A percentile compares a stretch with the other conserved stretches of the same genome.
Conservation (phyloP, 352 stramenopile genomes). For the Globisporangium lucens region DNA sequence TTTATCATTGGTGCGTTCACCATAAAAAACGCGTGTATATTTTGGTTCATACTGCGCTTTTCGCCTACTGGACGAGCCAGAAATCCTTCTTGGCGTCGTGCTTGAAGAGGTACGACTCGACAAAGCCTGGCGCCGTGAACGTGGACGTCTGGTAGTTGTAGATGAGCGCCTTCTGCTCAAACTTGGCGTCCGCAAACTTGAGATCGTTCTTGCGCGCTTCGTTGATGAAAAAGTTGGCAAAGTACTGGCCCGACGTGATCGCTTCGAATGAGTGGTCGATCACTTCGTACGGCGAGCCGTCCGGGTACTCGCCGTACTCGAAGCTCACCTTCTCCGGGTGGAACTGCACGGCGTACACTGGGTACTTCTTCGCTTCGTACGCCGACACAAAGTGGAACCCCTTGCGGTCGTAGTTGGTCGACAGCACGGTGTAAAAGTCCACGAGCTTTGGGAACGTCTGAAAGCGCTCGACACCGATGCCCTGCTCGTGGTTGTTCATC, state of each 20-base stretch:
- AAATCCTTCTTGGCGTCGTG: neutral
- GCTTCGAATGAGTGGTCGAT: neutral
- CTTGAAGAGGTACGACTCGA: neutral
- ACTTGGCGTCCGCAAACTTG: neutral
- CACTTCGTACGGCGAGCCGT: neutral
- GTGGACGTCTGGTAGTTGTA: neutral
- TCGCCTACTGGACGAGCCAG: neutral
- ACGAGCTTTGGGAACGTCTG: neutral
- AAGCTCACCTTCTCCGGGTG: neutral
- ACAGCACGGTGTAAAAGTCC: neutral
- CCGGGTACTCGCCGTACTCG: neutral
- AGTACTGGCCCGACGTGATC: neutral
- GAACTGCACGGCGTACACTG: neutral
- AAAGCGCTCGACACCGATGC: neutral
- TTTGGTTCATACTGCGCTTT: neutral
- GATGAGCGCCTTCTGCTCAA: neutral
- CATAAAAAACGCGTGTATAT: neutral
- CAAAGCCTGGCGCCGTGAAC: neutral
- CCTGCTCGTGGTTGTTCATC: neutral
- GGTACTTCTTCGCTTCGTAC: neutral
- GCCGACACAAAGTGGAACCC: neutral
- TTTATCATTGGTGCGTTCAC: neutral
- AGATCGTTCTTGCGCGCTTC: neutral
- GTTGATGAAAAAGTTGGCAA: neutral
- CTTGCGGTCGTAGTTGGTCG: neutral